phyloP scores from a whole-genome alignment of 371 early-diverging fungal genomes.

The Lichtheimia ramosa region DNA sequence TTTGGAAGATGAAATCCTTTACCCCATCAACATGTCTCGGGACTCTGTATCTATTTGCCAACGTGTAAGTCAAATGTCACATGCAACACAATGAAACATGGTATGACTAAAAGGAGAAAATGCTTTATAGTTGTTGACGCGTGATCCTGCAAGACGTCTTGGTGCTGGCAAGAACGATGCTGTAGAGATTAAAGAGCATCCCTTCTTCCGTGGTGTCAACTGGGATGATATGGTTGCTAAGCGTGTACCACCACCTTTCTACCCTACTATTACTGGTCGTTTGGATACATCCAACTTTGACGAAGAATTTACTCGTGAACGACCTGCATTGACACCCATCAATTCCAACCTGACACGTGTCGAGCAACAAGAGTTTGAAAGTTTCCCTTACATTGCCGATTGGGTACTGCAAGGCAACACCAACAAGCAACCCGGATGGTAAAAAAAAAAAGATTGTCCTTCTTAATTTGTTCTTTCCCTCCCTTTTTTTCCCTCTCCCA shows the following conservation, averaged over 20 bases:
- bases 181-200: constrained; percentile 91
- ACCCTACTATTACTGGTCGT: constrained; percentile 79
- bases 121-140: constrained; percentile 70
- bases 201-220: constrained; percentile 92
- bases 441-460: not conserved
- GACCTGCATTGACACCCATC: constrained; percentile 89
- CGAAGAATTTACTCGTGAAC: constrained; percentile 91
- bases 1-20: constrained; percentile 90
- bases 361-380: constrained; percentile 91
- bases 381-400: constrained; percentile 90
- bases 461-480: not conserved
- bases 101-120: not conserved
- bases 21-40: constrained; percentile 89
- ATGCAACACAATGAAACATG: not conserved
- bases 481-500: not conserved
- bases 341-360: constrained; percentile 73
- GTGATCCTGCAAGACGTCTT: constrained; percentile 85
- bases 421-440: constrained; percentile 11
- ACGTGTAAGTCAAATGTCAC: constrained; percentile 49
- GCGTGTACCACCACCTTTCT: constrained; percentile 87
- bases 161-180: constrained; percentile 85
- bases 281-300: constrained; percentile 96
- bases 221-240: constrained; percentile 91
- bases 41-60: constrained; percentile 91
- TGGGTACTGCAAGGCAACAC: constrained; percentile 54